Evolutionary conservation across 2,329 filamentous ascomycete genomes (phyloP).

Genomic region (Fusarium sp.): DNA sequence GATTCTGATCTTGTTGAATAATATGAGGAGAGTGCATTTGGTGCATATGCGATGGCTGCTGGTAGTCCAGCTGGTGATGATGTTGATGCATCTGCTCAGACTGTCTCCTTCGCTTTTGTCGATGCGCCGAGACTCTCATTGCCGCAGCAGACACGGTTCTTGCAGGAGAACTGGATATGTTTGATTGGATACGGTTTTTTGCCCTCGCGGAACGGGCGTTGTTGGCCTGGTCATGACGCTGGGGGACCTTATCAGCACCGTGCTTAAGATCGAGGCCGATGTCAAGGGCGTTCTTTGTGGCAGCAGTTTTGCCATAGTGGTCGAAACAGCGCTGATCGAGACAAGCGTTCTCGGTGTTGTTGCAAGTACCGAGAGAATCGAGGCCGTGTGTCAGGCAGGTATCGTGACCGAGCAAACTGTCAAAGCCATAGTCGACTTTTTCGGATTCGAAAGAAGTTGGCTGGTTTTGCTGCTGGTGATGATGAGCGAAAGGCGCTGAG

Average conservation of each 20-base stretch:
- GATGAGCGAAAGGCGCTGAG: conserved; percentile 37
- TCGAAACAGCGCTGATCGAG: conserved; percentile 47
- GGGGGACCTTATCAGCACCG: not conserved
- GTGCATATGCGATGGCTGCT: conserved; percentile 28
- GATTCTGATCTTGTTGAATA: conserved; percentile 24
- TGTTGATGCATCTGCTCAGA: conserved; percentile 23
- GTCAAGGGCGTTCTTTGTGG: conserved; percentile 21
- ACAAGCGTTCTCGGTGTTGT: conserved; percentile 51
- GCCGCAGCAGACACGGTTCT: conserved; percentile 18
- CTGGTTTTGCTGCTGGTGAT: conserved; percentile 33
- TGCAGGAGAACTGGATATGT: conserved; percentile 17
- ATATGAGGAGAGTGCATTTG: conserved; percentile 29
- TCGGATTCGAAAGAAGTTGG: conserved; percentile 37
- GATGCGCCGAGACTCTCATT: conserved; percentile 25
- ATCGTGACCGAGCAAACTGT: conserved; percentile 43
- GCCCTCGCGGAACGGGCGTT: conserved; percentile 12
- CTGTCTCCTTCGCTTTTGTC: conserved; percentile 37
- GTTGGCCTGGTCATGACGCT: conserved; percentile 10
- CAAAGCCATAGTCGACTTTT: conserved; percentile 49
- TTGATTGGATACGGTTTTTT: conserved; percentile 28
- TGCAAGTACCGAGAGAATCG: conserved; percentile 44
- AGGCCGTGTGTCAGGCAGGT: conserved; percentile 43
- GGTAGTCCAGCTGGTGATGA: conserved; percentile 19
- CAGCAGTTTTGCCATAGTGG: conserved; percentile 38
- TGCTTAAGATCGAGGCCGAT: conserved; percentile 35